Evolutionary conservation across 108 stramenopile species (phyloP), one percentile per base, ranked within the genome.

Genomic region (Fistulifera pelliculosa): DNA sequence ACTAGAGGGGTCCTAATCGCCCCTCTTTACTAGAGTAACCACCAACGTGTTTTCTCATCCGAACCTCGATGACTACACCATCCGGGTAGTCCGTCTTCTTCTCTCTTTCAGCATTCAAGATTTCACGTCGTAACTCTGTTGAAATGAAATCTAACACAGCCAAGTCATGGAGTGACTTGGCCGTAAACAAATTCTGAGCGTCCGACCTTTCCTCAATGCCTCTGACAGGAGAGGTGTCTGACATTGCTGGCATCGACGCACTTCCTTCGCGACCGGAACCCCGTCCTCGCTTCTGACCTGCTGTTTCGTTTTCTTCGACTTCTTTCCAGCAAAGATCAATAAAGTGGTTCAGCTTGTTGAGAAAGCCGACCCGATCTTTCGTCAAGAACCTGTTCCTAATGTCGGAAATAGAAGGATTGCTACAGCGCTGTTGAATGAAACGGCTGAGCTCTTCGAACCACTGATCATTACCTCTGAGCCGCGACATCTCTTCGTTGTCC

Each of bases 81-180:
- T 82, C 69, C 42, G 76, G 75, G 43, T 66, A 64, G 21, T 61
- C 56, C 1, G 53, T 50, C 18, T 65, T 56, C 26, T 68, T 68
- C 14, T 53, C 54, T 4, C 52, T 53, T 18, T 51, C 22, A 24
- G 49, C 38, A 11, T 49, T 24, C 11, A 60, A 28, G 24, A 62
- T 81, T 35, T 49, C 52, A 48, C 45, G 47, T 28, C 49, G 69
- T 25, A 70, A 55, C 47, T 70, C 60, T 44, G 44, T 58, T 0
- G 69, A 68, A 17, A 82, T 79, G 27, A 81, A 76, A 26, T 83
- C 82, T 13, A 87, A 73, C 23, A 86, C 39, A 10, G 66, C 75
- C 11, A 92, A 54, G 58, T 87, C 90, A 17, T 62, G 59, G 11
- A 66, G 43, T 10, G 61, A 62, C 27, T 44, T 55, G 3, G 78